Base-by-base conservation (phyloP, 768 basidiomycete species). In the Galerina marginata region DNA sequence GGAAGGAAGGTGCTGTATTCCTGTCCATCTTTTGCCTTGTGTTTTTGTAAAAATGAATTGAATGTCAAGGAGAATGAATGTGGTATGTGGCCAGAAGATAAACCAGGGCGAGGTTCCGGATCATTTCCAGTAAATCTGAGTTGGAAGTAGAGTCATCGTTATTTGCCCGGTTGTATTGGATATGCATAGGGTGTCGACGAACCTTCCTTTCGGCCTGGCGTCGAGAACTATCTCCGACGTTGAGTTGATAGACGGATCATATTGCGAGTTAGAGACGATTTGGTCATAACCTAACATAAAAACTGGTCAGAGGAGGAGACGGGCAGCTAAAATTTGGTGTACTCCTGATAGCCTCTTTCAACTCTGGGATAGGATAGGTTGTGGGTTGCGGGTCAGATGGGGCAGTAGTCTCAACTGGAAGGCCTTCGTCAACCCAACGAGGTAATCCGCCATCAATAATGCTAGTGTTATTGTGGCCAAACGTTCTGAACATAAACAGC, bases 381-480 rank as follows among this genome's bases (percentile, higher is more conserved):
- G 72, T 67, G 50, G 60, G 59, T 16, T 69, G 59, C 29, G 75
- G 72, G 42, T 62, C 55, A 23, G 64, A 62, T 6, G 75, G 74
- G 14, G 72, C 49, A 6, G 76, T 75, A 23, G 69, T 68, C 50
- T 86, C 88, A 9, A 85, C 68, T n/a, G 81, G 77, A 14, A 83
- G 76, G 16, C 88, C 87, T 69, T 91, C 87, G 33, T 81, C 82
- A 59, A 86, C 79, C 92, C 93, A 96, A 42, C 84, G 78, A 36
- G 92, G 93, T 11, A 98, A 83, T 16, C 96, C 96, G n/a, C 97
- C 97, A 72, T 99, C 87, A 14, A 99, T 81, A 10, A 99, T 83
- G 61, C 91, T 93, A 7, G 95, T 93, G 45, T 88, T 88, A 36
- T 81, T 74, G 73, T 99, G 97, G 7, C 93, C 93, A 74, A 97